Evolutionary conservation across 176 grass and related monocot genomes (phyloP), one percentile per base, ranked within the genome.

Genomic region (Cymbopogon citratus): DNA sequence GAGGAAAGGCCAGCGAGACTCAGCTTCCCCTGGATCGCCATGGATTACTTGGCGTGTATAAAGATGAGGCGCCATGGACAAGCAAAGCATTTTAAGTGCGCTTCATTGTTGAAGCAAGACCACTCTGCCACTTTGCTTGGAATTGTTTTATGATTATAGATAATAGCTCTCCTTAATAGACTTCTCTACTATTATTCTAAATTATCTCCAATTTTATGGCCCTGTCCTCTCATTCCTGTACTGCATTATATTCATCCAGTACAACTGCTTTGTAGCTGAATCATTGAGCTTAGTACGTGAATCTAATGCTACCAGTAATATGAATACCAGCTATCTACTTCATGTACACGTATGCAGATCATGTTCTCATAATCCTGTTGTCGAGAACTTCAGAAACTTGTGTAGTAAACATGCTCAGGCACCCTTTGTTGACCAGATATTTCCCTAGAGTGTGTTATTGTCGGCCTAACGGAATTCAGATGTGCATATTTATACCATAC

Each of bases 1-100:
- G 59, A 86, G 34, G 71, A 33, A 63, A 87, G 70, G 40, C 71
- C 82, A 0, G 62, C 85, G 28, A 83, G 84, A 73, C 90, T 98
- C 31, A 94, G 92, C 59, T 98, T 98, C 84, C 15, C 95, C 61
- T 98, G 95, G 95, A 91, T 98, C 15, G 65, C 88, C 1, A 92
- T 89, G 7, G 92, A 98, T 80, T 94, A 84, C 74, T 79, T 98
- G 59, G 86, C 59, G 68, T 48, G 84, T 62, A 91, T 98, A 84
- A 95, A 95, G 68, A 40, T 91, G 26, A 94, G 49, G 64, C 38
- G 52, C 43, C 75, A 48, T 13, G 81, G 76, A 13, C 74, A 64
- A 72, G 52, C 19, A 6, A 40, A 93, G 52, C 19, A 56, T 56
- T 56, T n/a, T 56, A 56, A 3, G 38, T 3, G 54, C 56, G 43